Evolutionary conservation across 148 eudicot species (phyloP), one percentile per base, ranked within the genome.

Genomic region (Rhododendron henanense): DNA sequence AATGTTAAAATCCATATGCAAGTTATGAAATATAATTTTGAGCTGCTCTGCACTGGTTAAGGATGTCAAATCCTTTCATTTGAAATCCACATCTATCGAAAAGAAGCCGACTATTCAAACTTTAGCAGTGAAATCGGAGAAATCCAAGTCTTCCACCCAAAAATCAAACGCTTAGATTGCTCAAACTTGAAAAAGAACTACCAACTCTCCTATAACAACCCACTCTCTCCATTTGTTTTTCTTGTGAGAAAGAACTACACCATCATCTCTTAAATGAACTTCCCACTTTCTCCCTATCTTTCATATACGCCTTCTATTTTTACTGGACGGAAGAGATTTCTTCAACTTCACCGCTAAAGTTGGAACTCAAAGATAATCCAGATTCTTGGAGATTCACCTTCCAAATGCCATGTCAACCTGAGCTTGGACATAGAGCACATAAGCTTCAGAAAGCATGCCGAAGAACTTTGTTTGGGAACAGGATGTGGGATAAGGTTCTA

Each of bases 331-430:
- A 2, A 31, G 75, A 13, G 33, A 31, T 69, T 69, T 69, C 35
- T 69, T 69, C 37, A 69, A 31, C 75, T 69, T 69, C 75, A 69
- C 37, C 19, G 16, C 75, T 69, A 31, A 69, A 13, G 35, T 28
- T 69, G 37, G 39, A 28, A 69, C 75, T 28, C 16, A 31, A 11
- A 69, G 18, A 28, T 69, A 69, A 69, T 28, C 35, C 16, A 31
- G 75, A 31, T 69, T 69, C 75, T 79, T 35, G 14, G 78, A 50
- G 25, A 19, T 82, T 81, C 83, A 91, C 93, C 93, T 90, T 90
- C 93, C 93, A 83, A 90, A 90, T 25, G 91, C 89, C 85, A 89
- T 89, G 85, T 89, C 89, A 57, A 89, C 88, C 39, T 67, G 79
- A 48, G 89, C 87, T 44, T 78, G 89, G 85, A 87, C 87, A 84